Percentiles rank a stretch among this genome's conserved stretches.
Conservation (phyloP, 106 monocot genomes). For the Phalaenopsis equestris region DNA sequence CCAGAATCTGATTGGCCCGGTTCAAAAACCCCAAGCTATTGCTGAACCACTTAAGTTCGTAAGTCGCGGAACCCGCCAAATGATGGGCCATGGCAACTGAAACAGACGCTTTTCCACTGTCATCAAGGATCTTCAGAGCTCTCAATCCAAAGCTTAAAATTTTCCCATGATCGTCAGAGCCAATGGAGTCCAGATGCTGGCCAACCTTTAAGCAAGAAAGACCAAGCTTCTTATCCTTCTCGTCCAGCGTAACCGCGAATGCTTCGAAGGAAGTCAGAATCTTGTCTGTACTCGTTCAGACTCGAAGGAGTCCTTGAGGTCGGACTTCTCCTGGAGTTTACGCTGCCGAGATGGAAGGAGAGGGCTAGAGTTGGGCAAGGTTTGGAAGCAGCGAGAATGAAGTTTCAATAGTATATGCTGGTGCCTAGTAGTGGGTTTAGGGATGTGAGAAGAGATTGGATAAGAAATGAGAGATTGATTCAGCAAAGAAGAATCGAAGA, state of each 20-base stretch:
- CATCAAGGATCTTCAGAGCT: constrained; percentile 53
- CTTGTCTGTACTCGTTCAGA: constrained; percentile 45
- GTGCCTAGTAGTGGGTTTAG: not conserved
- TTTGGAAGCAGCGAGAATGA: not conserved
- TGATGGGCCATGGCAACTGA: constrained; percentile 61
- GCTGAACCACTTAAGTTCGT: constrained; percentile 39
- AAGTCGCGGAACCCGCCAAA: constrained; percentile 45
- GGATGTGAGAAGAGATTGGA: not conserved
- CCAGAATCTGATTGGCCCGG: constrained; percentile 29
- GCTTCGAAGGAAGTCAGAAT: constrained; percentile 47
- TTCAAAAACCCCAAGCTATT: not conserved
- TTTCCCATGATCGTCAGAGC: constrained; percentile 27
- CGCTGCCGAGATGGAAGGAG: constrained; percentile 13
- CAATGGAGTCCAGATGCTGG: constrained; percentile 55
- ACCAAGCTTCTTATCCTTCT: constrained; percentile 42
- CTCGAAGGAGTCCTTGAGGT: constrained; percentile 58
- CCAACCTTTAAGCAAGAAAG: constrained; percentile 81
- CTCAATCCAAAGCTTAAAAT: constrained; percentile 42
- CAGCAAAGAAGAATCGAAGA: not conserved
- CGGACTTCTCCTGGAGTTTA: constrained; percentile 14
- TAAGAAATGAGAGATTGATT: not conserved
- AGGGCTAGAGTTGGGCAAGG: not conserved
- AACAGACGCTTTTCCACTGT: constrained; percentile 15
- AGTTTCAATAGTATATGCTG: no score
- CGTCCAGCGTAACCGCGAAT: constrained; percentile 30